Base-by-base conservation (phyloP, 257 asterid genomes). In the Cordia subcordata region DNA sequence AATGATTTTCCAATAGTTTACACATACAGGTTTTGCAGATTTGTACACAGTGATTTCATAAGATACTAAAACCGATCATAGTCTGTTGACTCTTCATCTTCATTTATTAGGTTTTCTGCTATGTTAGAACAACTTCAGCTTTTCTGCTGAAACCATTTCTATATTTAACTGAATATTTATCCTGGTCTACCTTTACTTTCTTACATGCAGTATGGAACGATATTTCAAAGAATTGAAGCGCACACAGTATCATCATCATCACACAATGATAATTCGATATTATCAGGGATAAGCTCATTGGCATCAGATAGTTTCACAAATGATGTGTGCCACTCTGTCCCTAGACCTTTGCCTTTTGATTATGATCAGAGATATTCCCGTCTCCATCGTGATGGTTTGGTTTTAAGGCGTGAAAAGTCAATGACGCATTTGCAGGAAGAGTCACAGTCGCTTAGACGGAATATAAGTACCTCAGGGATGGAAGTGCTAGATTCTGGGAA, bases 331-430 rank as follows among this genome's bases (percentile, higher is more conserved):
- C 82, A 82, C 19, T 73, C 93, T 49, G 82, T 88, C 71, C 93
- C 93, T 50, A 79, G 88, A 60, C 92, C 92, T 49, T 57, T 79
- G 64, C 86, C 92, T 47, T 84, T 81, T 50, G 92, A 84, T 58
- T 79, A 81, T 27, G 93, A 84, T 68, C 82, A 79, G 8, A 84
- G 88, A 69, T 79, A 70, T 39, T 72, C 71, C 32, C 82, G 81
- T 8, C 56, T 67, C 70, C 88, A 81, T 75, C 82, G 75, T 44
- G 92, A 81, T 74, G 88, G 87, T 49, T 76, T 79, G 8, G 70
- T 74, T 65, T 81, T 82, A 8, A 77, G 86, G 67, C 79, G 81
- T 71, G 88, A 81, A 65, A 84, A 84, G 72, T 85, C 88, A 44
- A 49, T 53, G 45, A 62, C 33, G 4, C 67, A 62, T 38, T 37